phyloP scores from a whole-genome alignment of 495 filamentous ascomycete genomes.

The Penicillium dipodomyicola region DNA sequence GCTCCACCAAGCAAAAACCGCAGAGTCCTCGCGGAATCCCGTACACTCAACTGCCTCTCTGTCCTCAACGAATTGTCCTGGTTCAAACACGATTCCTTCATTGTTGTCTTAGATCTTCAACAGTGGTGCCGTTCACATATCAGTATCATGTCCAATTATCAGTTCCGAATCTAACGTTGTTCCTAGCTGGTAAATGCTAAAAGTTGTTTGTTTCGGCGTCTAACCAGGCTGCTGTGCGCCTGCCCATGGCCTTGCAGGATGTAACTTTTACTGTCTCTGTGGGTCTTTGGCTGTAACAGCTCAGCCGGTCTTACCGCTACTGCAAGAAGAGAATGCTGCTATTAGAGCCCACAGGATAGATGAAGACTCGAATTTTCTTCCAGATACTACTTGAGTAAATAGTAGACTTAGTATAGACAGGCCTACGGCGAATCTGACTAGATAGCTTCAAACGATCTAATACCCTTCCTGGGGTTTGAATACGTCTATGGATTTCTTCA shows the following conservation, averaged over 20 bases:
- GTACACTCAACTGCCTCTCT: too few relatives aligned
- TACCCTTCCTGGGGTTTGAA: too few relatives aligned
- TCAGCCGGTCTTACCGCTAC: neutral
- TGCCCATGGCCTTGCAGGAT: neutral
- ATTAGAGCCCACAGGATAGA: neutral
- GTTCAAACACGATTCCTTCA: neutral
- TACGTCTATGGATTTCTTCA: too few relatives aligned
- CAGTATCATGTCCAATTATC: too few relatives aligned
- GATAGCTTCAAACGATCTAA: too few relatives aligned
- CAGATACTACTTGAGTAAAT: neutral
- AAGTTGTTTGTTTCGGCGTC: neutral
- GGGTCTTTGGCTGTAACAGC: too few relatives aligned
- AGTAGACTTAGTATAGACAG: neutral
- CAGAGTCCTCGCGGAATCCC: too few relatives aligned
- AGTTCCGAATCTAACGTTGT: neutral
- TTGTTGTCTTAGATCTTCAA: neutral
- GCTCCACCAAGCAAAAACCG: too few relatives aligned
- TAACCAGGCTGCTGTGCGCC: neutral
- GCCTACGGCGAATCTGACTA: neutral
- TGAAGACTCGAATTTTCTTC: neutral
- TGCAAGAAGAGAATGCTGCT: neutral
- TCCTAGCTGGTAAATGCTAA: neutral
- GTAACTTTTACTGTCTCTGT: too few relatives aligned
- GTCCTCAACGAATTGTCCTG: too few relatives aligned
- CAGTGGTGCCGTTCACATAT: neutral